A percentile compares a stretch with the other conserved stretches of the same genome.
These are phyloP conservation scores for Pythium scleroteichum DNA, from an alignment of 352 stramenopile genomes.

Conservation along the genomic window DNA sequence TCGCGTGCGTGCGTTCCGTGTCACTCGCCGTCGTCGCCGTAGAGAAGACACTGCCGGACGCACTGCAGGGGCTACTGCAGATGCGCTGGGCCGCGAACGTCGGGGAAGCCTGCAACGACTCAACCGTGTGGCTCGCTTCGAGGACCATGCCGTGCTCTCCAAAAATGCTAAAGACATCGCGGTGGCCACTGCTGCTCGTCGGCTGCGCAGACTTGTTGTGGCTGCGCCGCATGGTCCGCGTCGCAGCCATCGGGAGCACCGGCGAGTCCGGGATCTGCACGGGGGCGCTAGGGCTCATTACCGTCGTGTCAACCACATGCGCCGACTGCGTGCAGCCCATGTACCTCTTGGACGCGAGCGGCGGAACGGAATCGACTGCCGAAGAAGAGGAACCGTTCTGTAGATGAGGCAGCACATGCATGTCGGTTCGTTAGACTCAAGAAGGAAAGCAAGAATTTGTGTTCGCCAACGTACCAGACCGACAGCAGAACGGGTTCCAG, in stretches of 20 bases:
- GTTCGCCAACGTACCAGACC: neutral
- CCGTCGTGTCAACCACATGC: slow-evolving; percentile 24
- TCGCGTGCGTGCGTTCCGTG: slow-evolving; percentile 65
- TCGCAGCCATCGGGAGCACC: slow-evolving; percentile 8
- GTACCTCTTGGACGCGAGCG: slow-evolving; percentile 13
- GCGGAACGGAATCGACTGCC: slow-evolving; percentile 4
- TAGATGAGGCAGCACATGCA: neutral
- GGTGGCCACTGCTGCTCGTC: slow-evolving; percentile 40
- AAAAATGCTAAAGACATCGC: slow-evolving; percentile 88
- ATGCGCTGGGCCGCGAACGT: slow-evolving; percentile 3
- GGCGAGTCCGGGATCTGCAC: slow-evolving; percentile 6
- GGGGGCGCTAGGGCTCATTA: slow-evolving; percentile 15
- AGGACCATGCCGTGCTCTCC: slow-evolving; percentile 75
- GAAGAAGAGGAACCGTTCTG: slow-evolving; percentile 19
- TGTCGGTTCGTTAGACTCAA: neutral
- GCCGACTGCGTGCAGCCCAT: slow-evolving; percentile 35
- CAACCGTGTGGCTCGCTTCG: slow-evolving; percentile 32
- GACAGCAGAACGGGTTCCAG: neutral
- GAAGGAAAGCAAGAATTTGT: no score
- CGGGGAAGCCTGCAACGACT: slow-evolving; percentile 18
- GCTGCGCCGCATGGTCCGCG: slow-evolving; percentile 34
- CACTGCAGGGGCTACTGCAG: slow-evolving; percentile 44
- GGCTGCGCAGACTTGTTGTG: slow-evolving; percentile 47
- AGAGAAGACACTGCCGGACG: slow-evolving; percentile 68
- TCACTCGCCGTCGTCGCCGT: slow-evolving; percentile 74